Base-by-base conservation (phyloP, 192 early-diverging fungal genomes). In the Coemansia sp. region DNA sequence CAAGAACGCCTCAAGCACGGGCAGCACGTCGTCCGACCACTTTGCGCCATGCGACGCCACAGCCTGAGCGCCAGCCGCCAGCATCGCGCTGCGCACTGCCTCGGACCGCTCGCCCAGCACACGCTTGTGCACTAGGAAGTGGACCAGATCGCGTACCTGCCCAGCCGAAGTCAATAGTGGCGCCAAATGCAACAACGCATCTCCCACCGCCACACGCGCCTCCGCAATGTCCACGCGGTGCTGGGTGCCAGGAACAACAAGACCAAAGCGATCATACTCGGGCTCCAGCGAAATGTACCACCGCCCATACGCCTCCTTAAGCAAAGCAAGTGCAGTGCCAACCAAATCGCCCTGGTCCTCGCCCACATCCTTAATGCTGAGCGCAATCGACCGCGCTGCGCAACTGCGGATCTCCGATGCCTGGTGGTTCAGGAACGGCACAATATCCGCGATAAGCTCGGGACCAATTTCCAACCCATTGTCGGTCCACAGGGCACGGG, bases 201-300 rank as follows among this genome's bases (percentile, higher is more conserved):
- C 76, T 3, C 91, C 94, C n/a, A 99, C 77, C 31, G 96, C 96
- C 45, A 84, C 82, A 13, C 96, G 93, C n/a, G 92, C 84, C 40
- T 87, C 86, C 71, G 90, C 90, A 36, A 89, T 88, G 76, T 98
- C 95, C 29, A 79, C 64, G 53, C 91, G 91, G 80, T 93, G 86
- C 62, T 97, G 74, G 1, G 94, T 92, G 61, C 89, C 91, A 1
- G 91, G 89, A 34, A 93, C 94, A 1, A 96, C 84, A 64, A 99
- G 90, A 44, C 95, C 96, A 67, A 86, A 96, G 55, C 90, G 89
- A 71, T 99, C 95, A 62, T 92, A 95, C 68, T 95, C 91, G 9
- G 95, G 95, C 27, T 87, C 87, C 19, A 95, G 86, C 12, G 92
- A 83, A 41, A 86, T 76, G 42, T 89, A 84, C 88, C 88, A 75